Percentiles rank a stretch among this genome's conserved stretches.
Evolutionary conservation across 2,329 filamentous ascomycete species (phyloP).

Genomic region (Geosmithia flava): DNA sequence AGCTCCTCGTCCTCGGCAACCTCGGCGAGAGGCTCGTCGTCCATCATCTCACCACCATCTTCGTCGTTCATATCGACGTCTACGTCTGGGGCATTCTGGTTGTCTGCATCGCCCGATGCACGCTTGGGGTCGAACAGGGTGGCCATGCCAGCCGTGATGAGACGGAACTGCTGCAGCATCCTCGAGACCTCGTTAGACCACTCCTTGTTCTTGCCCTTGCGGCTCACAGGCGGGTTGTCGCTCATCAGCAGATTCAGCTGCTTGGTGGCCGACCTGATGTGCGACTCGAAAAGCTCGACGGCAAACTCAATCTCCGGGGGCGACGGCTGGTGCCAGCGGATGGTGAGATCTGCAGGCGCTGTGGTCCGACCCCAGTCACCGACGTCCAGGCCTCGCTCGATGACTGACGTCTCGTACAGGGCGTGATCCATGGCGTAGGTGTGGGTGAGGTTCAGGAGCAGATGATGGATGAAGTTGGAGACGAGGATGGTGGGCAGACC

Average conservation of each 20-base stretch:
- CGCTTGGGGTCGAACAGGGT: slow-evolving; percentile 75
- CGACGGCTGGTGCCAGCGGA: slow-evolving; percentile 83
- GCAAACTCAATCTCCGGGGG: slow-evolving; percentile 78
- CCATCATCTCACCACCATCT: slow-evolving; percentile 23
- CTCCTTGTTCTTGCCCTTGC: slow-evolving; percentile 92
- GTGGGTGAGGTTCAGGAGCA: slow-evolving; percentile 85
- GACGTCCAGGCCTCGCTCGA: slow-evolving; percentile 59
- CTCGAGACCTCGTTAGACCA: slow-evolving; percentile 96
- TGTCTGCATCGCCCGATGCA: slow-evolving; percentile 44
- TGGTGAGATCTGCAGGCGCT: slow-evolving; percentile 61
- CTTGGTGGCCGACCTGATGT: slow-evolving; percentile 64
- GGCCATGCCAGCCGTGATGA: slow-evolving; percentile 85
- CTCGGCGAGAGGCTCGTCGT: slow-evolving; percentile 45
- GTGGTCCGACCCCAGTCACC: slow-evolving; percentile 77
- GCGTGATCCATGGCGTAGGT: slow-evolving; percentile 87
- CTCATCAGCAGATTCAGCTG: slow-evolving; percentile 71
- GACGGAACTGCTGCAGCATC: slow-evolving; percentile 72
- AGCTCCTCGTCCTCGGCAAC: slow-evolving; percentile 70
- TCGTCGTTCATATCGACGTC: slow-evolving; percentile 31
- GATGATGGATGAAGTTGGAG: slow-evolving; percentile 94
- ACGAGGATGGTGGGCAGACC: slow-evolving; percentile 92
- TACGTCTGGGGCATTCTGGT: slow-evolving; percentile 44
- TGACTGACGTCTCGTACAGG: slow-evolving; percentile 69
- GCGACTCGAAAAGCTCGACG: slow-evolving; percentile 74
- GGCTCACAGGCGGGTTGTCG: slow-evolving; percentile 68